These are phyloP conservation scores for Spergularia marina DNA, from an alignment of 148 eudicot species.

Conservation along the genomic window DNA sequence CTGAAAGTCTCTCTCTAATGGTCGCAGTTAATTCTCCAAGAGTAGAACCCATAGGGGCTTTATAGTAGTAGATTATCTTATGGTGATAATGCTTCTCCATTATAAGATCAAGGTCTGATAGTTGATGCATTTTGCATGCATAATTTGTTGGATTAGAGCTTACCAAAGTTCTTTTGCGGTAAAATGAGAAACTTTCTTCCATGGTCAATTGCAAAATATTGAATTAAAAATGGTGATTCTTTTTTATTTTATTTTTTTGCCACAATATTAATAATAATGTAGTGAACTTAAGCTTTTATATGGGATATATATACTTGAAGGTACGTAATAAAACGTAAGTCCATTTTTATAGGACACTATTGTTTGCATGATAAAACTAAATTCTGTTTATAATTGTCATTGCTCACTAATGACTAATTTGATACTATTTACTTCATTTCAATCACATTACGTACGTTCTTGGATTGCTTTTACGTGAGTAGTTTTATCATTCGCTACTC, in stretches of 20 bases:
- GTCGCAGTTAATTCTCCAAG: constrained; percentile 27
- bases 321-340: background rate
- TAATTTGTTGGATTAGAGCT: constrained; percentile 41
- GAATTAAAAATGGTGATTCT: too few relatives aligned
- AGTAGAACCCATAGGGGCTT: constrained; percentile 16
- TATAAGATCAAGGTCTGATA: constrained; percentile 49
- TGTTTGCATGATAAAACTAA: constrained; percentile 21
- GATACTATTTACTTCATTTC: too few relatives aligned
- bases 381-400: constrained; percentile 6
- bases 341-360: constrained; percentile 6
- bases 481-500: too few relatives aligned
- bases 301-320: background rate
- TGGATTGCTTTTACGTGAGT: too few relatives aligned
- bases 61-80: constrained; percentile 46
- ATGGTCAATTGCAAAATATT: background rate
- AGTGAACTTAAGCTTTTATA: background rate
- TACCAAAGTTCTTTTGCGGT: constrained; percentile 45
- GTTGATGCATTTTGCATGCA: constrained; percentile 29
- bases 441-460: too few relatives aligned
- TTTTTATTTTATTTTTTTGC: too few relatives aligned
- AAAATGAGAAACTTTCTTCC: constrained; percentile 31
- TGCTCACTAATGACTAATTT: too few relatives aligned
- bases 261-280: too few relatives aligned
- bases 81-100: constrained; percentile 51
- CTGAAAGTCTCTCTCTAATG: constrained; percentile 41